Conservation (phyloP, 192 early-diverging fungal genomes). For the Allomyces macrogynus region DNA sequence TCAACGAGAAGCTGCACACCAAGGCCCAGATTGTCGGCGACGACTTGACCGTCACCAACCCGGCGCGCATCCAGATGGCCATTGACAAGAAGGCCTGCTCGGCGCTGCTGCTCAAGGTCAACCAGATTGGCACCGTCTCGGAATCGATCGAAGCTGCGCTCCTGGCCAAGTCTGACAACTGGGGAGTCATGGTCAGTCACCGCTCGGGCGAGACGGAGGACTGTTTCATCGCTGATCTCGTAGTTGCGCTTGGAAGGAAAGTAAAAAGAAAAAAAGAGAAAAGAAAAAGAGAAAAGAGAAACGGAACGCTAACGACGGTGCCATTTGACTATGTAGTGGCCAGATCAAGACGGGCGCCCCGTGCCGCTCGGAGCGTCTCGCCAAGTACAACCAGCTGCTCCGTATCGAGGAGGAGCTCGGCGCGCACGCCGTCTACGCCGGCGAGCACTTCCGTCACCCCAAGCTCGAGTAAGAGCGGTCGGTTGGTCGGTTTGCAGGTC, state of each 20-base stretch:
- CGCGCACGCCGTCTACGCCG: conserved; percentile 78
- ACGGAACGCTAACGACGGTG: too few relatives aligned
- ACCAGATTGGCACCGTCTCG: conserved; percentile 94
- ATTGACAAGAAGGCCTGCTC: conserved; percentile 89
- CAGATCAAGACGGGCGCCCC: conserved; percentile 99
- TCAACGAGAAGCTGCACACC: conserved; percentile 28
- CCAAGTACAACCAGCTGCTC: conserved; percentile 98
- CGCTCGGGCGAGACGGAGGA: conserved; percentile 98
- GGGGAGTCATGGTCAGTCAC: conserved; percentile 99
- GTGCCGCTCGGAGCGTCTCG: conserved; percentile 86
- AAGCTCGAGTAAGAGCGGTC: background rate
- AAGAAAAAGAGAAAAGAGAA: too few relatives aligned
- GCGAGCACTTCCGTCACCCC: conserved; percentile 69
- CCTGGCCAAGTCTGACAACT: conserved; percentile 62
- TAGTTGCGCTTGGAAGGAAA: conserved; percentile 77
- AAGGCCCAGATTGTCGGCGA: conserved; percentile 90
- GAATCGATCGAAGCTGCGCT: conserved; percentile 77
- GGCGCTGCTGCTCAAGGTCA: conserved; percentile 90
- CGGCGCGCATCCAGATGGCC: conserved; percentile 66
- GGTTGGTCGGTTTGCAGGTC: too few relatives aligned
- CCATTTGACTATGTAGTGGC: too few relatives aligned
- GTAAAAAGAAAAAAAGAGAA: too few relatives aligned
- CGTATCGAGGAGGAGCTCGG: conserved; percentile 96
- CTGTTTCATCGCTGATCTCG: conserved; percentile 87
- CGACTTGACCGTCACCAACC: conserved; percentile 97